Evolutionary conservation across 73 alveolate genomes (phyloP), one percentile per base, ranked within the genome.

Genomic region (Effrenium voratum): DNA sequence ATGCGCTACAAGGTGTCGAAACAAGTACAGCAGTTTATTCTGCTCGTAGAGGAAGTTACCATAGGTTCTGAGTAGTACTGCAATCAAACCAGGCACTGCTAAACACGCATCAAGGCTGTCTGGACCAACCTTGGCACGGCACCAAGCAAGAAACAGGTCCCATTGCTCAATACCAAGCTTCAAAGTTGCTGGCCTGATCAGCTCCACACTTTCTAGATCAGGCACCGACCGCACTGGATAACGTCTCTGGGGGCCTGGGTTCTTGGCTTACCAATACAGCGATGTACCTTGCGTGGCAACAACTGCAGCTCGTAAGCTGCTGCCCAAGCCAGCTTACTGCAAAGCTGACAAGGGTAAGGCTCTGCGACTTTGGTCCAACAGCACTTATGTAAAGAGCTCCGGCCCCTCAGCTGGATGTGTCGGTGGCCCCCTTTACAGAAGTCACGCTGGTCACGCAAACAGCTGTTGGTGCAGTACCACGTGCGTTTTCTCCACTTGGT

Each of bases 291-390:
- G n/a, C 47, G 55, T 1, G 57, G 86, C 59, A 43, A 36, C 3
- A 38, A 57, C 52, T 24, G n/a, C 12, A 41, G 86, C 86, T 15
- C 47, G 34, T 41, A 75, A 6, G 59, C 47, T 36, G 38, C 57
- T 38, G 86, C 86, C 86, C 45, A 34, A 1, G 86, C 86, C 45
- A 75, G 52, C 86, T 15, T 38, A 19, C 38, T n/a, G 47, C 86
- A 3, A 26, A 34, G 40, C 16, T 36, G 36, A 2, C 47, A 3
- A 1, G 86, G 86, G 30, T 75, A 75, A 12, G 86, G 59, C 36
- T 75, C 86, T 2, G 59, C 86, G 2, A 24, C 59, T 16, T 60
- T 60, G n/a, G 75, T 60, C 38, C 30, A 60, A 24, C 30, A 3
- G 30, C 36, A 24, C n/a, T 16, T 60, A 8, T 24, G 75, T 8